These are phyloP conservation scores for Extremus antarcticus DNA, from an alignment of 495 filamentous ascomycete species.

Conservation along the genomic window DNA sequence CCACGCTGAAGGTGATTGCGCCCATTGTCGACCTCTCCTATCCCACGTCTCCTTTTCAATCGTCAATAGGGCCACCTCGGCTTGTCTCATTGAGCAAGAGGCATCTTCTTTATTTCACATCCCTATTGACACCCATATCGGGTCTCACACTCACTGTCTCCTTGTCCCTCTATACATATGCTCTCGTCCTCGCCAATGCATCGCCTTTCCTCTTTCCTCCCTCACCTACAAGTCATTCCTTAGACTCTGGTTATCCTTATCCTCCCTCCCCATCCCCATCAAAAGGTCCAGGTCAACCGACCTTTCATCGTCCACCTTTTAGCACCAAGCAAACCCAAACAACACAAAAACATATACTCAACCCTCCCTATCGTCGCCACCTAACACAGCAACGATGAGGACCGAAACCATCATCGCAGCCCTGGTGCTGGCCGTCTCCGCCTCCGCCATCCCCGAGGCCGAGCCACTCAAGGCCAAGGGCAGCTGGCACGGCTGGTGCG, in stretches of 20 bases:
- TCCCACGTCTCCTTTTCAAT: neutral
- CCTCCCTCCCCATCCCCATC: neutral
- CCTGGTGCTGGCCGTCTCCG: neutral
- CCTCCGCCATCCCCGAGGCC: conserved; percentile 4
- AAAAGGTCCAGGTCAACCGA: neutral
- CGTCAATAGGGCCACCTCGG: neutral
- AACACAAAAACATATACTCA: neutral
- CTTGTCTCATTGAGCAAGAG: neutral
- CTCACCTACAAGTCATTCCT: conserved; percentile 5
- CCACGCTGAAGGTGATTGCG: neutral
- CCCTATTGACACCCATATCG: conserved; percentile 7
- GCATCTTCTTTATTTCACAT: conserved; percentile 1
- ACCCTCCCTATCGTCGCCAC: neutral
- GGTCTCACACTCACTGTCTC: neutral
- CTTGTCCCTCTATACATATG: conserved; percentile 2
- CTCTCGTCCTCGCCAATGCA: neutral
- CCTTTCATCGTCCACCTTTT: neutral
- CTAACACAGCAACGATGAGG: conserved; percentile 1
- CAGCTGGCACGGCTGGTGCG: neutral
- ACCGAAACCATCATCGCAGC: neutral
- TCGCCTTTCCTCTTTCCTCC: neutral
- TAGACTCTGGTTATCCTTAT: neutral
- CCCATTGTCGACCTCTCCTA: neutral
- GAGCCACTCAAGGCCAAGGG: neutral
- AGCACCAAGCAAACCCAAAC: neutral